These are phyloP conservation scores for Cordyceps pruinosa DNA, from an alignment of 2,329 filamentous ascomycete species.

Conservation along the genomic window DNA sequence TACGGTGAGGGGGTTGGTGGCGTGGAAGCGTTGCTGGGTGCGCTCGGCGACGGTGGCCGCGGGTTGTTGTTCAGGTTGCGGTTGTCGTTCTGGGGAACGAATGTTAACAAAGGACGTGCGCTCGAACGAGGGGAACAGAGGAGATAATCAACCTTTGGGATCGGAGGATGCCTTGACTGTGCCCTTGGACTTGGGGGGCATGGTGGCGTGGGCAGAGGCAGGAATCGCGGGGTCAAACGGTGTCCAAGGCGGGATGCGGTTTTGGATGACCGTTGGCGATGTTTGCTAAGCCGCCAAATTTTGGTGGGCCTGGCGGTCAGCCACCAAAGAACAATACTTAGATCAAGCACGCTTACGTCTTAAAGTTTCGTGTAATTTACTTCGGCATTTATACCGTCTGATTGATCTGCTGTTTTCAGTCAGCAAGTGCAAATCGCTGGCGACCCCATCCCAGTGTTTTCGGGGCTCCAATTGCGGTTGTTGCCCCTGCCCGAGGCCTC, in stretches of 20 bases:
- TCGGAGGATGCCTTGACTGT: conserved; percentile 6
- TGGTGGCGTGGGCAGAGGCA: not conserved
- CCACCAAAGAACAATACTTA: not conserved
- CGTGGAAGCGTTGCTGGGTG: conserved; percentile 40
- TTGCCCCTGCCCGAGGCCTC: no score
- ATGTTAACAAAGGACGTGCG: not conserved
- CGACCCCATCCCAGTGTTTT: no score
- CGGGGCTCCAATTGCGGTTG: no score
- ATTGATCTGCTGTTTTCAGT: not conserved
- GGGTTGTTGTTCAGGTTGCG: not conserved
- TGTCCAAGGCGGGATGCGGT: no score
- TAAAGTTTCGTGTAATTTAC: not conserved
- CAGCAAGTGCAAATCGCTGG: no score
- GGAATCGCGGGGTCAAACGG: not conserved
- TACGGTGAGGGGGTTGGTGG: conserved; percentile 43
- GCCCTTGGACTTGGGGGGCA: conserved; percentile 13
- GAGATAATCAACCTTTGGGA: not conserved
- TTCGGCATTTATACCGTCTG: not conserved
- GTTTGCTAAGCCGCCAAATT: conserved; percentile 10
- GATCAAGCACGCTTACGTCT: no score
- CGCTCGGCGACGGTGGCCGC: conserved; percentile 41
- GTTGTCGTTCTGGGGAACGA: not conserved
- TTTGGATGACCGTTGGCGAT: not conserved
- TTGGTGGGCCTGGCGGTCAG: conserved; percentile 10
- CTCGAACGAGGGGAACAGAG: no score